phyloP scores from a whole-genome alignment of 176 grass and related monocot genomes.

The Cymbopogon citratus region DNA sequence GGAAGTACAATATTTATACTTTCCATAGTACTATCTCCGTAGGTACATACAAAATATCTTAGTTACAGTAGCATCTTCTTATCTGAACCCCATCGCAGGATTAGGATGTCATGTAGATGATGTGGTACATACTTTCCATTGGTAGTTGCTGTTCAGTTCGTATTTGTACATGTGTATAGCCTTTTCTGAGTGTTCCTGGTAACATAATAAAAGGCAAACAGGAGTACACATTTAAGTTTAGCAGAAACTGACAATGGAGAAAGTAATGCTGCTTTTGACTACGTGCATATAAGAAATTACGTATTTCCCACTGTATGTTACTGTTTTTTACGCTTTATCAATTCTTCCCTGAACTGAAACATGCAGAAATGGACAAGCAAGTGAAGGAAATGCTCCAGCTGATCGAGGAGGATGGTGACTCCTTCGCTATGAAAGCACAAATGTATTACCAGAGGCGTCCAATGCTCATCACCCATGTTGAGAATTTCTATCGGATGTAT shows the following conservation, averaged over 20 bases:
- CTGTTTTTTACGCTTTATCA: background rate
- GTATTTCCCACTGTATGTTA: background rate
- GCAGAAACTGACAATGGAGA: background rate
- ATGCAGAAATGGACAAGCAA: constrained; percentile 64
- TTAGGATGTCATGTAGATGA: background rate
- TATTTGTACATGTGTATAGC: background rate
- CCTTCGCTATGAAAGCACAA: constrained; percentile 69
- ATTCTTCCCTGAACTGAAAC: constrained; percentile 26
- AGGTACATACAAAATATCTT: background rate
- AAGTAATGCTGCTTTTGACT: background rate
- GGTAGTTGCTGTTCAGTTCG: background rate
- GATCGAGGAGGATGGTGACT: constrained; percentile 60
- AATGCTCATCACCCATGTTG: constrained; percentile 47
- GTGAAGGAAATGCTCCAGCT: constrained; percentile 78
- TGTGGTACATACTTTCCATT: background rate
- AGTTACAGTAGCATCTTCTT: background rate
- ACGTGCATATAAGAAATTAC: background rate
- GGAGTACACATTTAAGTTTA: background rate
- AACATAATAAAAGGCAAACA: background rate
- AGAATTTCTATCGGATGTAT: constrained; percentile 75
- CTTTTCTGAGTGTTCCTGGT: background rate
- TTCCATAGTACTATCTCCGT: background rate
- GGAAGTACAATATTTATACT: background rate
- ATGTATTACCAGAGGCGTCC: constrained; percentile 79
- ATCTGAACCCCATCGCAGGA: background rate